Percentiles rank a stretch among this genome's conserved stretches.
Evolutionary conservation across 2,329 filamentous ascomycete genomes (phyloP).

Genomic region (Hawksworthiomyces lignivorus): DNA sequence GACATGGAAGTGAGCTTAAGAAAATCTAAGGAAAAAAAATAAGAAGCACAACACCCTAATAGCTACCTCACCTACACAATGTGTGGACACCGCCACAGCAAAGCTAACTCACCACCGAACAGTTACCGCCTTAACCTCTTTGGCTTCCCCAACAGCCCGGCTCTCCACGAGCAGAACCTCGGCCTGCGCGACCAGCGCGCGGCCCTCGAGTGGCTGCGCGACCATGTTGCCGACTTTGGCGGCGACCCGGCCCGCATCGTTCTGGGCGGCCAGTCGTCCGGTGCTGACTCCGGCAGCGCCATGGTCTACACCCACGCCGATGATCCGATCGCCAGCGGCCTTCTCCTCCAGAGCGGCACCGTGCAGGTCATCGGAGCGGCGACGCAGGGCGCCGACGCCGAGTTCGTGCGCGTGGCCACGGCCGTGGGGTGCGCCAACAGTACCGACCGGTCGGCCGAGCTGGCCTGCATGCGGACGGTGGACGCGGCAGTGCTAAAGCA

Average conservation of each 20-base stretch:
- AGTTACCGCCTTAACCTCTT: conserved; percentile 32
- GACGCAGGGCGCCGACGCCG: conserved; percentile 20
- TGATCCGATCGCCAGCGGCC: conserved; percentile 35
- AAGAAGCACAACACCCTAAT: too few relatives aligned
- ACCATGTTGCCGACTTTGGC: conserved; percentile 41
- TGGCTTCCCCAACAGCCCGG: conserved; percentile 24
- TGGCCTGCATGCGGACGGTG: conserved; percentile 29
- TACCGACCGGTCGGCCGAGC: conserved; percentile 19
- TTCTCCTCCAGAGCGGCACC: conserved; percentile 33
- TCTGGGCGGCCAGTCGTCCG: conserved; percentile 40
- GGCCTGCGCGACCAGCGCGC: conserved; percentile 42
- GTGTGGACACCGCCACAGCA: too few relatives aligned
- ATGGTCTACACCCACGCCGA: conserved; percentile 37
- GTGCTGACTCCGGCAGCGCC: conserved; percentile 31
- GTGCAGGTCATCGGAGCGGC: conserved; percentile 24
- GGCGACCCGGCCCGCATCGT: conserved; percentile 35
- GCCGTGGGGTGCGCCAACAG: conserved; percentile 25
- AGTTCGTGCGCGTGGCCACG: conserved; percentile 28
- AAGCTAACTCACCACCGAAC: too few relatives aligned
- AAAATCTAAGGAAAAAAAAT: too few relatives aligned
- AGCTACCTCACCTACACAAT: too few relatives aligned
- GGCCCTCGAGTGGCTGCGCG: conserved; percentile 41
- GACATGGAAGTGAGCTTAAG: too few relatives aligned
- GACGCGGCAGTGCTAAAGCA: conserved; percentile 23
- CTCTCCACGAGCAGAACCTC: conserved; percentile 31